Base-by-base conservation (phyloP, 805 yeast genomes). In the Wickerhamomyces bovis region DNA sequence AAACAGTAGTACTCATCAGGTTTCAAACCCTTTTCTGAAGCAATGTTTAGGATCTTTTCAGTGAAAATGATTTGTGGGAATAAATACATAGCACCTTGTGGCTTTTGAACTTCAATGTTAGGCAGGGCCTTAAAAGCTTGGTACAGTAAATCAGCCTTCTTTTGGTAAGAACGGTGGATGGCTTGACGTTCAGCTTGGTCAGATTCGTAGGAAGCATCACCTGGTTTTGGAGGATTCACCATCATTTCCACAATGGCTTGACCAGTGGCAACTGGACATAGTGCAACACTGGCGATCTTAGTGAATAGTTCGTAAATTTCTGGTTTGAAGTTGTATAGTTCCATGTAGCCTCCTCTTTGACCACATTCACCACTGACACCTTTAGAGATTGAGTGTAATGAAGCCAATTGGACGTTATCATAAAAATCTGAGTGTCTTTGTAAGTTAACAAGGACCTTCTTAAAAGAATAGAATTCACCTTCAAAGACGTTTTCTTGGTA, bases 281-380 rank as follows among this genome's bases (percentile, higher is more conserved):
- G 74, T 26, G 94, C 83, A 55, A 94, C 89, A 12, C 95, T 85
- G 16, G 96, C 95, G 56, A 95, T 71, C 69, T 94, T 94, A 66
- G 85, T 73, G 44, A 94, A 74, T 46, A 86, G 76, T 26, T 79
- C 85, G 56, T 74, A 69, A 16, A 90, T 83, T 40, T 84, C 89
- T 3, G 72, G 73, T 13, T 76, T 70, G 67, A 94, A 86, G 1
- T 97, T 97, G 11, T 83, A 77, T 8, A 90, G 69, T 68, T 94
- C 99, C 94, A 94, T 86, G 72, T 90, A 94, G 6, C 99, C 99
- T 58, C 98, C 99, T 69, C 99, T 82, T 72, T 94, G 99, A 50
- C 99, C 99, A 76, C 99, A 94, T 69, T 94, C 99, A 52, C 99
- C 99, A 52, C 89, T 78, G 56, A 89, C 89, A 65, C 99, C 99